Conservation (phyloP, 805 yeast species). For the Ogataea paradorogensis region DNA sequence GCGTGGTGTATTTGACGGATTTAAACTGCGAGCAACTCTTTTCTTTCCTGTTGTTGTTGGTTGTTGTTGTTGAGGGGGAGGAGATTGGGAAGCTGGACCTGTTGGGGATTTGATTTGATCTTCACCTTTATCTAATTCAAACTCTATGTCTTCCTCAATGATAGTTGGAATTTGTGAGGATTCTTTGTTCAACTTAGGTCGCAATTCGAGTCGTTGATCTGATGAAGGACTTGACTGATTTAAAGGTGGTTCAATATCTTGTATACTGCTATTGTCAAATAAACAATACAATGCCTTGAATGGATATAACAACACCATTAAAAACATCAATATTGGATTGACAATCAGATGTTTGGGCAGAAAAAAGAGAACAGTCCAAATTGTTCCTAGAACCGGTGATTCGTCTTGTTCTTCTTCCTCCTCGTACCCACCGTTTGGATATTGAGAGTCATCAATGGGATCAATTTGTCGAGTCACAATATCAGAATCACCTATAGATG, state of each 20-base stretch:
- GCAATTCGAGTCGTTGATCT: neutral
- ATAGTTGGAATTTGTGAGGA: conserved; percentile 27
- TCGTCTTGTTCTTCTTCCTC: neutral
- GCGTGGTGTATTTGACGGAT: conserved; percentile 12
- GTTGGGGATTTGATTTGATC: conserved; percentile 37
- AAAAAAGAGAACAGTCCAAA: conserved; percentile 38
- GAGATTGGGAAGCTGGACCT: conserved; percentile 10
- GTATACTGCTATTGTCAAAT: neutral
- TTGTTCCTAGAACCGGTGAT: conserved; percentile 13
- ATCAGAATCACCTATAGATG: conserved; percentile 15
- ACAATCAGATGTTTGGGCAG: conserved; percentile 48
- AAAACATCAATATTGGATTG: conserved; percentile 48
- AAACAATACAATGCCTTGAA: conserved; percentile 35
- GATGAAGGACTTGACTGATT: neutral
- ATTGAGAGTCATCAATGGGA: neutral
- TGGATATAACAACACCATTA: conserved; percentile 58
- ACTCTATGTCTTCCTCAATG: conserved; percentile 35
- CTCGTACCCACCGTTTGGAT: too few relatives aligned
- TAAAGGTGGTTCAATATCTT: neutral
- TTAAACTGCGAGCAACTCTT: neutral
- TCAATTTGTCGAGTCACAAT: conserved; percentile 23
- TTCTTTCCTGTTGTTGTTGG: neutral
- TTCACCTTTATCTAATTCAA: conserved; percentile 32
- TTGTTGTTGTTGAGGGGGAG: conserved; percentile 6
- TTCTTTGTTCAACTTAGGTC: conserved; percentile 4